Evolutionary conservation across 805 yeast genomes (phyloP).

Genomic region (Huiozyma naganishii): DNA sequence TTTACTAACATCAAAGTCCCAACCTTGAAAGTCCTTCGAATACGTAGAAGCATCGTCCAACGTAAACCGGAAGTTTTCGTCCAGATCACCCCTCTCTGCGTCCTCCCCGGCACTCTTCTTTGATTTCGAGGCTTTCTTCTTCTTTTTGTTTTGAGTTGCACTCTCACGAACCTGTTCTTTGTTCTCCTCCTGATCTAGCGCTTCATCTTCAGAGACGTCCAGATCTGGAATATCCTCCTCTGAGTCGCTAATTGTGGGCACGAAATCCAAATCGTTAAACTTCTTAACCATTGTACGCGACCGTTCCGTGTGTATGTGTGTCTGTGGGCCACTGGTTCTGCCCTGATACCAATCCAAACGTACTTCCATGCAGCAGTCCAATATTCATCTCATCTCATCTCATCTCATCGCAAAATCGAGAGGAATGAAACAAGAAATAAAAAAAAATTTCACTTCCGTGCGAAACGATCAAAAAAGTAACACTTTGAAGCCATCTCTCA

Average conservation of each 20-base stretch:
- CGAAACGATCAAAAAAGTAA: not conserved
- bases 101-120: constrained; percentile 26
- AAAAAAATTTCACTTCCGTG: not conserved
- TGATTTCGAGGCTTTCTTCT: constrained; percentile 9
- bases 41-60: constrained; percentile 37
- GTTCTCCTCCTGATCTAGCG: constrained; percentile 12
- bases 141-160: constrained; percentile 16
- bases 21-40: constrained; percentile 49
- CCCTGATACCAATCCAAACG: too few species aligned
- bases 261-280: constrained; percentile 33
- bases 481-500: too few species aligned
- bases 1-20: constrained; percentile 51
- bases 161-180: constrained; percentile 15
- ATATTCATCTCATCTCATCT: not conserved
- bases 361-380: not conserved
- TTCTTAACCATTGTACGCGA: constrained; percentile 5
- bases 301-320: not conserved
- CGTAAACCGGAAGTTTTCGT: constrained; percentile 65
- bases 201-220: constrained; percentile 39
- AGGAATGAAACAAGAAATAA: not conserved
- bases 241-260: constrained; percentile 66
- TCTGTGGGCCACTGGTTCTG: not conserved
- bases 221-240: constrained; percentile 56
- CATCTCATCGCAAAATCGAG: not conserved
- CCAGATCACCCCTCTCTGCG: constrained; percentile 42